phyloP scores from a whole-genome alignment of 108 stramenopile genomes.

The Fragilaria radians region DNA sequence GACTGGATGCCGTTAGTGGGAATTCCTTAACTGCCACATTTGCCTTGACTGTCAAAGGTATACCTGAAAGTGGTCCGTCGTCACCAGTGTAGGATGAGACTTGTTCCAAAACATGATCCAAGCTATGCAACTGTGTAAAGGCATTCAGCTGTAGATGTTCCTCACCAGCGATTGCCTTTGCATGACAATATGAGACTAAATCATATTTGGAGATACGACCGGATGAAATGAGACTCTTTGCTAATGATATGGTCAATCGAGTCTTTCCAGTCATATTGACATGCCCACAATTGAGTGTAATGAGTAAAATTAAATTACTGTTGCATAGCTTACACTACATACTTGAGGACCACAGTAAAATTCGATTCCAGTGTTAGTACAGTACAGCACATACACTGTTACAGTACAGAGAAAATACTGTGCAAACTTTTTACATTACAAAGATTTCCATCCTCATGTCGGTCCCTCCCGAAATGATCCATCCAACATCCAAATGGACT shows the following conservation, averaged over 20 bases:
- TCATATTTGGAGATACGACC: constrained; percentile 21
- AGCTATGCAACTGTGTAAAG: constrained; percentile 30
- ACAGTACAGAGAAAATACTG: too few species aligned
- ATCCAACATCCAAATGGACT: too few species aligned
- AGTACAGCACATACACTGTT: too few species aligned
- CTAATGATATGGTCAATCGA: background rate
- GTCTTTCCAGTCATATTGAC: background rate
- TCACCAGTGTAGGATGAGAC: background rate
- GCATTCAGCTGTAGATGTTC: constrained; percentile 49
- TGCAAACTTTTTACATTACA: too few species aligned
- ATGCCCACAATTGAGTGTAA: too few species aligned
- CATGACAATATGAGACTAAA: constrained; percentile 29
- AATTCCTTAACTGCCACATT: constrained; percentile 77
- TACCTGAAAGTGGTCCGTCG: constrained; percentile 59
- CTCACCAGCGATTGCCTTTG: constrained; percentile 37
- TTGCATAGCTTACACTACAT: too few species aligned
- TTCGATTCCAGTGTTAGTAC: too few species aligned
- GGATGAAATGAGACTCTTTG: background rate
- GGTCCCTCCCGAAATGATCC: too few species aligned
- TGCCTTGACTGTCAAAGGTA: constrained; percentile 92
- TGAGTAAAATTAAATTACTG: too few species aligned
- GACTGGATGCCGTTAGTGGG: constrained; percentile 78
- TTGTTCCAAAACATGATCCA: constrained; percentile 33
- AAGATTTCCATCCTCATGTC: too few species aligned
- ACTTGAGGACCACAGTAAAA: too few species aligned